Conservation (phyloP, 73 alveolate species). For the Paramecium primaurelia region DNA sequence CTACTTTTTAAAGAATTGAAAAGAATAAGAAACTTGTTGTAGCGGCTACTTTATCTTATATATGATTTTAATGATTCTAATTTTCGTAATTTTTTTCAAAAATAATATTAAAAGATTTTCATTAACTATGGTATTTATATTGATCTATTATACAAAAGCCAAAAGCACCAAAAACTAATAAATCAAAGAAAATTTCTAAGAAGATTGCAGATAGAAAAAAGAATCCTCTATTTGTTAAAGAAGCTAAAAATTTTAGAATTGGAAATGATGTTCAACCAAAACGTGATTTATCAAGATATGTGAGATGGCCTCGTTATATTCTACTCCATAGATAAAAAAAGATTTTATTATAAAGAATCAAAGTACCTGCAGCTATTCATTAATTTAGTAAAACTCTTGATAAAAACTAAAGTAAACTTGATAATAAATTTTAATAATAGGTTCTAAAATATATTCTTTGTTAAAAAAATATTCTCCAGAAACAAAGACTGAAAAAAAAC, state of each 20-base stretch:
- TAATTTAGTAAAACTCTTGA: slow-evolving; percentile 71
- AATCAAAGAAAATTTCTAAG: slow-evolving; percentile 20
- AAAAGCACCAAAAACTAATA: slow-evolving; percentile 14
- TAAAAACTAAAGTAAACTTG: slow-evolving; percentile 33
- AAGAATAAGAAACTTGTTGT: not conserved
- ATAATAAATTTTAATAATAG: slow-evolving; percentile 3
- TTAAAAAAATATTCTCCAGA: slow-evolving; percentile 91
- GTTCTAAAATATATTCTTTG: slow-evolving; percentile 73
- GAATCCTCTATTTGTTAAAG: slow-evolving; percentile 80
- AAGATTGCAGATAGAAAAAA: slow-evolving; percentile 46
- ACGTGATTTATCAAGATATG: slow-evolving; percentile 77
- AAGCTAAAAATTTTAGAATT: slow-evolving; percentile 86
- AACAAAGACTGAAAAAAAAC: slow-evolving; percentile 68
- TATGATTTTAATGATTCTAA: not conserved
- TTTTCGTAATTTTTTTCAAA: not conserved
- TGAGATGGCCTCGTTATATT: slow-evolving; percentile 98
- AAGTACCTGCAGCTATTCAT: slow-evolving; percentile 96
- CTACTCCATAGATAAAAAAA: slow-evolving; percentile 97
- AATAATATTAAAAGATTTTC: slow-evolving; percentile 12
- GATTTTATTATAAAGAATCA: slow-evolving; percentile 91
- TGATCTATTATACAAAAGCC: not conserved
- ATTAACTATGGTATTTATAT: not conserved
- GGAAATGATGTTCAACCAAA: slow-evolving; percentile 98
- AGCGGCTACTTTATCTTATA: slow-evolving; percentile 12
- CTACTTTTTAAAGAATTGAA: not conserved